Percentiles rank a stretch among this genome's conserved stretches.
Conservation (phyloP, 768 basidiomycete genomes). For the Sarcodon aspratus region DNA sequence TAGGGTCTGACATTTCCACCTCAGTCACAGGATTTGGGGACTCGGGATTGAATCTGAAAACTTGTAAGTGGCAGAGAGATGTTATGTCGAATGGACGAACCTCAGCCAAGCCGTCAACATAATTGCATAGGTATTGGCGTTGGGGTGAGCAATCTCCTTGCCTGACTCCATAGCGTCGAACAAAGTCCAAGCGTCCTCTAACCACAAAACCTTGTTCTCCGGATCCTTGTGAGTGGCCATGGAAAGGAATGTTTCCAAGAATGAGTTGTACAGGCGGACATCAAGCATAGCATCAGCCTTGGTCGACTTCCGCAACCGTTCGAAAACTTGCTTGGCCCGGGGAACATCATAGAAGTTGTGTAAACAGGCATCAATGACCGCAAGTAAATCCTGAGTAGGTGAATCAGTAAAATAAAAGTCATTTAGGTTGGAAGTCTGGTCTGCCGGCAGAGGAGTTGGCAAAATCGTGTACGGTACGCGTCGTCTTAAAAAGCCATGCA, state of each 20-base stretch:
- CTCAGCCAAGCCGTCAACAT: slow-evolving; percentile 52
- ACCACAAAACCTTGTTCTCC: slow-evolving; percentile 38
- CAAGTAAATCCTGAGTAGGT: slow-evolving; percentile 52
- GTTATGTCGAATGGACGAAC: slow-evolving; percentile 18
- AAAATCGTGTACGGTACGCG: slow-evolving; percentile 42
- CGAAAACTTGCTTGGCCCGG: slow-evolving; percentile 68
- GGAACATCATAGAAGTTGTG: slow-evolving; percentile 64
- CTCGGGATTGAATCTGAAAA: slow-evolving; percentile 27
- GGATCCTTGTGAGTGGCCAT: slow-evolving; percentile 41
- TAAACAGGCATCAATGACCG: slow-evolving; percentile 78
- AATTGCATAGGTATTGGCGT: slow-evolving; percentile 50
- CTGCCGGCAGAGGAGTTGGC: slow-evolving; percentile 53
- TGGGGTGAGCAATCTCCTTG: slow-evolving; percentile 36
- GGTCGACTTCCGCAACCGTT: slow-evolving; percentile 34
- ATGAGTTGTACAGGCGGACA: slow-evolving; percentile 44
- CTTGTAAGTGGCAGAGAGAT: slow-evolving; percentile 7
- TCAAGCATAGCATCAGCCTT: slow-evolving; percentile 37
- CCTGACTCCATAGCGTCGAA: slow-evolving; percentile 45
- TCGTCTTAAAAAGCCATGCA: slow-evolving; percentile 41
- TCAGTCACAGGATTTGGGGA: slow-evolving; percentile 4
- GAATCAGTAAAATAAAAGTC: slow-evolving; percentile 56
- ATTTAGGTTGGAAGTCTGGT: slow-evolving; percentile 25
- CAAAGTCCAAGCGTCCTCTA: slow-evolving; percentile 49
- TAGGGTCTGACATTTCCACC: slow-evolving; percentile 11
- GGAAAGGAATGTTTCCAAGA: slow-evolving; percentile 52